Evolutionary conservation across 2,329 filamentous ascomycete genomes (phyloP).

Genomic region (Cladorrhinum sp.): DNA sequence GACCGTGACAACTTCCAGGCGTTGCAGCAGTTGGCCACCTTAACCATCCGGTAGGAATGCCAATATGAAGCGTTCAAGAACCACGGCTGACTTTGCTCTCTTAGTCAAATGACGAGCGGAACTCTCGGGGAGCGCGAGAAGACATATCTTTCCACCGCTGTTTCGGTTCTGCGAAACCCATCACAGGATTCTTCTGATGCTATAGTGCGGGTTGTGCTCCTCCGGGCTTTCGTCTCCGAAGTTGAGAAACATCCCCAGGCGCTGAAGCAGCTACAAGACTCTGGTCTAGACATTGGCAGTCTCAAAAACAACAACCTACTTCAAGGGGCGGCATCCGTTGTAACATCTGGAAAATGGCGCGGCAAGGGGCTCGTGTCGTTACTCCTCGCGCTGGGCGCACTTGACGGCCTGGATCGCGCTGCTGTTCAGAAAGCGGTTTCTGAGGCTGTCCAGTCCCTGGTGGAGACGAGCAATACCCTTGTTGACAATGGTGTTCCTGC

Average conservation of each 20-base stretch:
- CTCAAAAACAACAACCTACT: constrained; percentile 15
- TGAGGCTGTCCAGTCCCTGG: constrained; percentile 9
- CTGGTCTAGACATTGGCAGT: constrained; percentile 11
- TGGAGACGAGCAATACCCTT: constrained; percentile 25
- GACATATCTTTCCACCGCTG: constrained; percentile 30
- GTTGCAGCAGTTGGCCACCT: constrained; percentile 19
- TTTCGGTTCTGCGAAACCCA: constrained; percentile 24
- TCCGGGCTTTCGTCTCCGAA: constrained; percentile 19
- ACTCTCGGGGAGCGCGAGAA: constrained; percentile 42
- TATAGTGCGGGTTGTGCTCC: constrained; percentile 17
- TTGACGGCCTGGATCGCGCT: constrained; percentile 22
- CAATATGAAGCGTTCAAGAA: not conserved
- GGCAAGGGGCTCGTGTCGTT: constrained; percentile 20
- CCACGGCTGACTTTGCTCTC: constrained; percentile 11
- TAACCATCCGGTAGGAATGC: constrained; percentile 24
- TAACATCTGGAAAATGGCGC: constrained; percentile 15
- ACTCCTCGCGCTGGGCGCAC: constrained; percentile 25
- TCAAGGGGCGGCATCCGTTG: not conserved
- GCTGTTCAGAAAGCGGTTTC: constrained; percentile 15
- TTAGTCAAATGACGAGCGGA: constrained; percentile 41
- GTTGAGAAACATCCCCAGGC: constrained; percentile 12
- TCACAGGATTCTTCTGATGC: constrained; percentile 15
- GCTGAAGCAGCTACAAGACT: constrained; percentile 17
- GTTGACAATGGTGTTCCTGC: constrained; percentile 21
- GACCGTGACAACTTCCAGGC: constrained; percentile 21